phyloP scores from a whole-genome alignment of 371 early-diverging fungal genomes.

The Lichtheimia hyalospora region DNA sequence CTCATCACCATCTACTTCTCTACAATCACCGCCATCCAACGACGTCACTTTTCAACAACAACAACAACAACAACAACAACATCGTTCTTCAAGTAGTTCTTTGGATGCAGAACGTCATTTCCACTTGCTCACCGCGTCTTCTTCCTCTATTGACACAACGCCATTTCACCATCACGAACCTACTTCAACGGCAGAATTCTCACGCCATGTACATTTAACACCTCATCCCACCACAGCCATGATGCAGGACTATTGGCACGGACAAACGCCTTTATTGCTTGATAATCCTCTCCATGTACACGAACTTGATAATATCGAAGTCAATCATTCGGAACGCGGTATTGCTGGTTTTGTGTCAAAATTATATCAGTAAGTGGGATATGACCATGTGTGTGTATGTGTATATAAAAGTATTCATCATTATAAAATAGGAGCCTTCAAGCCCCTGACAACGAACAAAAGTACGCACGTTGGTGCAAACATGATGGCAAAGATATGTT shows the following conservation, averaged over 20 bases:
- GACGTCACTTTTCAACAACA: neutral
- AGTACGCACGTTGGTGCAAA: constrained; percentile 45
- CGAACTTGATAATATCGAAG: constrained; percentile 9
- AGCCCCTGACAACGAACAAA: constrained; percentile 32
- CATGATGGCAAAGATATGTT: constrained; percentile 51
- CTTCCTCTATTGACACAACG: constrained; percentile 1
- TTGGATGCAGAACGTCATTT: constrained; percentile 4
- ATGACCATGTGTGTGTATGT: too few species aligned
- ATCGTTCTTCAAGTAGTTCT: neutral
- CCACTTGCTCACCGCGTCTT: neutral
- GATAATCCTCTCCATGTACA: neutral
- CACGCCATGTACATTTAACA: neutral
- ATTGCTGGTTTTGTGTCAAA: constrained; percentile 53
- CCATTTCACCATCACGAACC: too few species aligned
- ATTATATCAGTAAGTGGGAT: constrained; percentile 40
- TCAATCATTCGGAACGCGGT: constrained; percentile 34
- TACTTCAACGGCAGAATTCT: too few species aligned
- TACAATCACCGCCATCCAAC: constrained; percentile 2
- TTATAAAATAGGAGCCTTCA: constrained; percentile 34
- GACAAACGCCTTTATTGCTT: constrained; percentile 8
- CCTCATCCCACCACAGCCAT: neutral
- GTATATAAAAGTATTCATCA: too few species aligned
- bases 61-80: neutral
- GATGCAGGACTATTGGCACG: constrained; percentile 19
- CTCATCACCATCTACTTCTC: constrained; percentile 7